Evolutionary conservation across 176 grass and related monocot genomes (phyloP), one percentile per base, ranked within the genome.

Genomic region (barley (Hordeum vulgare)): DNA sequence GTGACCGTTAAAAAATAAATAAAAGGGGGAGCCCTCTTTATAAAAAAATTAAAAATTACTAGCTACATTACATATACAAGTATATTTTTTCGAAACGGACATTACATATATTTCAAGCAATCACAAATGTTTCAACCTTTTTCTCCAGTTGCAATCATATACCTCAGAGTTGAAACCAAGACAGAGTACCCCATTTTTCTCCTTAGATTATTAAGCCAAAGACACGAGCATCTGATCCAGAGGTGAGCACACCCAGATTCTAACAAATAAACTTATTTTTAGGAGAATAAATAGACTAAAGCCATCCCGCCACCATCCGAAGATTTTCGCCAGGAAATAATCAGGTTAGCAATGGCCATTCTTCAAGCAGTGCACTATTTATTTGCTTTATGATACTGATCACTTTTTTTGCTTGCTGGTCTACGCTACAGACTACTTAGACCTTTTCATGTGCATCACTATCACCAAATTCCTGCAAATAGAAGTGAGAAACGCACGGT

Each of bases 381-480:
- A 76, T 86, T 82, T 44, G 74, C 6, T 87, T 87, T 41, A 69
- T 81, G 79, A 31, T 68, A 80, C 76, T 27, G 21, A 66, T n/a
- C 24, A 27, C 68, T 21, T 25, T 20, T 11, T 62, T 80, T 87
- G 81, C 76, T 87, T 80, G 51, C 69, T 75, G 67, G n/a, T 63
- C 85, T 84, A 74, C 66, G 85, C 85, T 75, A 83, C 20, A 80
- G 31, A 51, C 76, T 75, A 83, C 20, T 63, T 11, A 74, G 15
- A 12, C 69, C 49, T 12, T 80, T 90, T 60, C 75, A 20, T 25
- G 47, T 23, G 67, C 37, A 51, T 86, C 74, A 12, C 67, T 73
- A 66, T 83, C 84, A 67, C 28, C 68, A 7, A 69, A 80, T 84
- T 41, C 75, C 89, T 87, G 84, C 39, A 83, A 62, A 74, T 28